phyloP scores from a whole-genome alignment of 805 yeast species.

The Candida fluviatilis region DNA sequence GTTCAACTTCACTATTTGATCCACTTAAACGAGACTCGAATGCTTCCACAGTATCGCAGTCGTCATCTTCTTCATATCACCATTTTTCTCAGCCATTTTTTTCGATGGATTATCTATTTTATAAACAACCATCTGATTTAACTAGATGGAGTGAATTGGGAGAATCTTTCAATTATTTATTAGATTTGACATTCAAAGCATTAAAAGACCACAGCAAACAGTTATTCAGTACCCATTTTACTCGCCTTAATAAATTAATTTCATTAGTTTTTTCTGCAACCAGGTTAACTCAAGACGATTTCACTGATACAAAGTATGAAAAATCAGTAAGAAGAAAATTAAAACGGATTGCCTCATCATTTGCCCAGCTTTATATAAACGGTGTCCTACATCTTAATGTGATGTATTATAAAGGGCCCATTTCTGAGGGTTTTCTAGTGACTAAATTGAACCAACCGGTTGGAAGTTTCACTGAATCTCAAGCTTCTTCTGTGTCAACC shows the following conservation, averaged over 20 bases:
- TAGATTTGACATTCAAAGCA: constrained; percentile 48
- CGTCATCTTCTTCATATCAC: constrained; percentile 32
- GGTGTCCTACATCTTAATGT: constrained; percentile 56
- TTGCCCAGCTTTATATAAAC: constrained; percentile 62
- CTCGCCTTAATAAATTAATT: constrained; percentile 49
- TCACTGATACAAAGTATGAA: constrained; percentile 44
- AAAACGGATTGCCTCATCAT: constrained; percentile 48
- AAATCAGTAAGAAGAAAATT: constrained; percentile 45
- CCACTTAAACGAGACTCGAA: constrained; percentile 35
- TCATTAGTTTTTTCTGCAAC: constrained; percentile 52
- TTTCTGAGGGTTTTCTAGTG: constrained; percentile 26
- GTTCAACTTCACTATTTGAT: constrained; percentile 19
- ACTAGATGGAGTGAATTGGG: constrained; percentile 55
- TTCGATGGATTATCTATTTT: constrained; percentile 43
- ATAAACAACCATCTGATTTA: constrained; percentile 56
- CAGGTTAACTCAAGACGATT: constrained; percentile 50
- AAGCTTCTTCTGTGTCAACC: constrained; percentile 16
- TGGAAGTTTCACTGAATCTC: constrained; percentile 7
- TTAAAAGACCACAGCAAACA: constrained; percentile 47
- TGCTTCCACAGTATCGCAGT: constrained; percentile 27
- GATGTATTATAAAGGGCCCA: constrained; percentile 24
- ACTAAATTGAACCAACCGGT: constrained; percentile 20
- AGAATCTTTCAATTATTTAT: constrained; percentile 43
- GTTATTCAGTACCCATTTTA: constrained; percentile 51
- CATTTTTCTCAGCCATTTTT: constrained; percentile 40